Base-by-base conservation (phyloP, 352 stramenopile genomes). In the Pythium brachiatum region DNA sequence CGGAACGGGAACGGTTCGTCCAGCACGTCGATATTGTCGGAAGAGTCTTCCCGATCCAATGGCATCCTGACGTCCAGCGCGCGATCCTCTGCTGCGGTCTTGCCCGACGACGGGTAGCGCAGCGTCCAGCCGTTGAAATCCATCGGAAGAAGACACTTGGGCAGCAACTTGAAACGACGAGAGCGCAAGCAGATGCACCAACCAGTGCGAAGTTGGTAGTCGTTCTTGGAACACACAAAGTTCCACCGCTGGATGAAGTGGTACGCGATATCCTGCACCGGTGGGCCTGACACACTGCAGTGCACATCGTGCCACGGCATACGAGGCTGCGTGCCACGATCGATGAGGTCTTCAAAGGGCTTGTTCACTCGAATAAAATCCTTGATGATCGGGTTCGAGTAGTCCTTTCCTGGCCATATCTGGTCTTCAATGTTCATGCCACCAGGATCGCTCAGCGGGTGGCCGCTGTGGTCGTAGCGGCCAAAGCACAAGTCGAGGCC, bases 201-300 rank as follows among this genome's bases (percentile, higher is more conserved):
- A 20, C 86, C 86, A 3, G 84, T 94, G 53, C 85, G 80, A 46
- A 95, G 60, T 57, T 92, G 80, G 65, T 93, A 93, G 58, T 95
- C 83, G 34, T 92, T 93, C 72, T 95, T 95, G 12, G 84, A 90
- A 16, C 83, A 93, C 16, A 93, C 83, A 46, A 92, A 96, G 54
- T 97, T 96, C 91, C 91, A 97, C 20, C 91, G 88, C 65, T 96
- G 85, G 52, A 97, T 94, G 44, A 97, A 97, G 64, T 97, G 89
- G 50, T 83, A 88, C 4, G 86, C 87, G 25, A 97, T 75, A 56
- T 97, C 91, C 57, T 92, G 78, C 1, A 94, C 90, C 6, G 83
- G 69, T 27, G 79, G 81, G 20, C 88, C 88, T 0, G 85, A 89
- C 41, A 96, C 76, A 50, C 83, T 93, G 67, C 80, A 94, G 55